Conservation (phyloP, 768 basidiomycete genomes). For the Paxillus involutus region DNA sequence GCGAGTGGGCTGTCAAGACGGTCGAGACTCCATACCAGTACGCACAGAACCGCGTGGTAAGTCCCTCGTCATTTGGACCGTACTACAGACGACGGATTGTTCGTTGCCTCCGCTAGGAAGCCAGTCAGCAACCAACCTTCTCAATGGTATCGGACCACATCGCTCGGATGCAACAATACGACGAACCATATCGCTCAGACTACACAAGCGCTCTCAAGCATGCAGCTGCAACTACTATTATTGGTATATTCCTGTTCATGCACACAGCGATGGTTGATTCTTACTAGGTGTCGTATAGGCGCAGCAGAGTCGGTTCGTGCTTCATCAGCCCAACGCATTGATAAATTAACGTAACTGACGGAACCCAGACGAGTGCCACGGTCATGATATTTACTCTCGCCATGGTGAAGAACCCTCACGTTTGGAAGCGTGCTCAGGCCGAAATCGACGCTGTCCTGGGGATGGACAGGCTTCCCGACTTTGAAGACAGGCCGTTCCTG, state of each 20-base stretch:
- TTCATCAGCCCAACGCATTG: no score
- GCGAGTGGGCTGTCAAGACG: slow-evolving; percentile 7
- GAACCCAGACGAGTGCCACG: no score
- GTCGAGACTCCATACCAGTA: slow-evolving; percentile 17
- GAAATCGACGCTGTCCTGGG: slow-evolving; percentile 10
- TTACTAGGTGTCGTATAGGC: no score
- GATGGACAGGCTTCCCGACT: slow-evolving; percentile 7
- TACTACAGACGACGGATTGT: no score
- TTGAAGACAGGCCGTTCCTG: slow-evolving; percentile 5
- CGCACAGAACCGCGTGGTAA: slow-evolving; percentile 6
- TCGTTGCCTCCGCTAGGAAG: no score
- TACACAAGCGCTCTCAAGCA: slow-evolving; percentile 18
- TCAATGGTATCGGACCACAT: slow-evolving; percentile 16
- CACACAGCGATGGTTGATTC: no score
- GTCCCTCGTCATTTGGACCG: neutral
- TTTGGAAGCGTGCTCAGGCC: neutral
- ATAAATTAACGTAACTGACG: no score
- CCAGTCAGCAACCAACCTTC: no score
- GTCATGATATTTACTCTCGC: no score
- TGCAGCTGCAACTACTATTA: slow-evolving; percentile 9
- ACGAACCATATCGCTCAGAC: neutral
- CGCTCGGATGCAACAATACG: slow-evolving; percentile 8
- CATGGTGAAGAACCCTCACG: no score
- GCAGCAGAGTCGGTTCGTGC: no score
- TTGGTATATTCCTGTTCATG: slow-evolving; percentile 4